phyloP scores from a whole-genome alignment of 1,139 yeast species.

The Lodderomyces orthopsilosis region DNA sequence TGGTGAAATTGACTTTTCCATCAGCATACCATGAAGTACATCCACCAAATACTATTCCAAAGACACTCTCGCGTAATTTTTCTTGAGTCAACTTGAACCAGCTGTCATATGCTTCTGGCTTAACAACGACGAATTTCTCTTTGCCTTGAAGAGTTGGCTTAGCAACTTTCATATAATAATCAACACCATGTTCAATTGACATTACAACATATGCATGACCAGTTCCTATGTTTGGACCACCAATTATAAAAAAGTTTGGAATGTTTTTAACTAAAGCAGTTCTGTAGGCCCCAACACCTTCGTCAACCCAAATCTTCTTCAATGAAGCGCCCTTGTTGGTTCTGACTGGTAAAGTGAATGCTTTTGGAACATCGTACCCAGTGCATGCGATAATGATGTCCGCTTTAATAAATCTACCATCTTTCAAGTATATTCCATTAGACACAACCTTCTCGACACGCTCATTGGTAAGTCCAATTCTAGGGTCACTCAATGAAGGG shows the following conservation, averaged over 20 bases:
- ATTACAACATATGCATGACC: slow-evolving; percentile 45
- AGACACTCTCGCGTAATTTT: slow-evolving; percentile 29
- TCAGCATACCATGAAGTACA: slow-evolving; percentile 41
- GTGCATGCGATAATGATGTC: slow-evolving; percentile 47
- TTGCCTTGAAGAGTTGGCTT: slow-evolving; percentile 30
- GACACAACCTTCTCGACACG: slow-evolving; percentile 28
- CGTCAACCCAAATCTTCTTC: slow-evolving; percentile 24
- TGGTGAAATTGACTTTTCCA: slow-evolving; percentile 29
- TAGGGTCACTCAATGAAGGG: slow-evolving; percentile 31
- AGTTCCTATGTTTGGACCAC: slow-evolving; percentile 46
- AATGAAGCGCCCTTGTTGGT: slow-evolving; percentile 30
- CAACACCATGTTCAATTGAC: slow-evolving; percentile 38
- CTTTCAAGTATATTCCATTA: slow-evolving; percentile 28
- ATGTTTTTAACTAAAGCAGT: slow-evolving; percentile 32
- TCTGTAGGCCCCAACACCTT: slow-evolving; percentile 37
- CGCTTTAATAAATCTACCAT: slow-evolving; percentile 30
- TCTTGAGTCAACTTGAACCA: slow-evolving; percentile 33
- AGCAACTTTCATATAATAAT: slow-evolving; percentile 24
- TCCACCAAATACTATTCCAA: slow-evolving; percentile 42
- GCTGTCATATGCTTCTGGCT: slow-evolving; percentile 30
- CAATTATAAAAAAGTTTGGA: slow-evolving; percentile 38
- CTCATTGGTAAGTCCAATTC: slow-evolving; percentile 26
- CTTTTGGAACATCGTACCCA: slow-evolving; percentile 31
- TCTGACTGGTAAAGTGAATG: slow-evolving; percentile 21
- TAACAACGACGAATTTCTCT: slow-evolving; percentile 30